A percentile compares a stretch with the other conserved stretches of the same genome.
These are phyloP conservation scores for Sutorius eximius DNA, from an alignment of 1,284 basidiomycete species.

Conservation along the genomic window DNA sequence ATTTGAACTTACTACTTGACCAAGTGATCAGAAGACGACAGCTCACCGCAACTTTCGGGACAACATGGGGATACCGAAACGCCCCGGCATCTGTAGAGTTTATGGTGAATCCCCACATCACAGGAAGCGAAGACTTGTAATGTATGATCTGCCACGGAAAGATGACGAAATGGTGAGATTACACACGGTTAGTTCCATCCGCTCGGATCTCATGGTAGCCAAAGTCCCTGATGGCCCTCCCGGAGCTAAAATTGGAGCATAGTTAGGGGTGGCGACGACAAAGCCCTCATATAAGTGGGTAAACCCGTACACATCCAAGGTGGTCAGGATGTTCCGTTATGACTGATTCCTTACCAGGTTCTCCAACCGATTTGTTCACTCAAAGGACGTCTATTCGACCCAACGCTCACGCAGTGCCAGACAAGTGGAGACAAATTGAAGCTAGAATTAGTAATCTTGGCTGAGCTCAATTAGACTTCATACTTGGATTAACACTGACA, in stretches of 20 bases:
- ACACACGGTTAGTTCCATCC: not conserved
- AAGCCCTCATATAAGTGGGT: no score
- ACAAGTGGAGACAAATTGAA: slow-evolving; percentile 5
- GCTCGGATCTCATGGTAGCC: not conserved
- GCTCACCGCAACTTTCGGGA: not conserved
- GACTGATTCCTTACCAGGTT: not conserved
- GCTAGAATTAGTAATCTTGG: slow-evolving; percentile 1
- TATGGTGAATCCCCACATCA: not conserved
- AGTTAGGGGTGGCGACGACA: not conserved
- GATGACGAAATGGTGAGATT: not conserved
- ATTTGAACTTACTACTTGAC: no score
- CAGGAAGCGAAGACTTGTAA: not conserved
- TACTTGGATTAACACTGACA: slow-evolving; percentile 1
- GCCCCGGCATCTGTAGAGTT: not conserved
- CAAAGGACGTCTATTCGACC: no score
- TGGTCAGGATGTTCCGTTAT: not conserved
- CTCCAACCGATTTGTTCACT: no score
- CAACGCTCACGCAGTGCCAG: not conserved
- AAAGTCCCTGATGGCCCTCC: not conserved
- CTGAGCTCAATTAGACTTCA: slow-evolving; percentile 6
- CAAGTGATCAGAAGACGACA: not conserved
- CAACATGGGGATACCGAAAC: not conserved
- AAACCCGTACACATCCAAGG: not conserved
- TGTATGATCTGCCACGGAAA: not conserved
- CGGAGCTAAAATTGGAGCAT: not conserved